Evolutionary conservation across 495 filamentous ascomycete species (phyloP).

Genomic region (Halenospora varia): DNA sequence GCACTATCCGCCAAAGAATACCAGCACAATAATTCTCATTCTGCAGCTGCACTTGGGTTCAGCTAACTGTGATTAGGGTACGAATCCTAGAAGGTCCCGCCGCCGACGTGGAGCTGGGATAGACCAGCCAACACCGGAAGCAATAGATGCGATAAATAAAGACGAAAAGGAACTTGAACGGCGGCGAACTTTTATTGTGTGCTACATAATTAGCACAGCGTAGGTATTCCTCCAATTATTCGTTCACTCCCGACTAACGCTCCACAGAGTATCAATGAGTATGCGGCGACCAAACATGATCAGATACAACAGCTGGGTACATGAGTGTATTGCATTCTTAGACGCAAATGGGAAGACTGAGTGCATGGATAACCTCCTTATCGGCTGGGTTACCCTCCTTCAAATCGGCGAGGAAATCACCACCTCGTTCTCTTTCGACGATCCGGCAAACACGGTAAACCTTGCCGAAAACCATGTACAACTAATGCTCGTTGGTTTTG

Average conservation of each 20-base stretch:
- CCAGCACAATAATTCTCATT: neutral
- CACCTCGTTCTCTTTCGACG: slow-evolving; percentile 46
- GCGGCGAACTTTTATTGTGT: slow-evolving; percentile 41
- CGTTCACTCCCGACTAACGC: neutral
- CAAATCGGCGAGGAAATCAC: slow-evolving; percentile 45
- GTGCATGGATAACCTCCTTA: slow-evolving; percentile 36
- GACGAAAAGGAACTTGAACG: slow-evolving; percentile 39
- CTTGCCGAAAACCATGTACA: slow-evolving; percentile 43
- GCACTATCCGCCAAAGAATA: neutral
- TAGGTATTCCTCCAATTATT: slow-evolving; percentile 21
- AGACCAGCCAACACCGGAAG: slow-evolving; percentile 23
- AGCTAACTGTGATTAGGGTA: slow-evolving; percentile 3
- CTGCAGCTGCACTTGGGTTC: neutral
- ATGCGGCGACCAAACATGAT: slow-evolving; percentile 47
- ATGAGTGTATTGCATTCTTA: slow-evolving; percentile 40
- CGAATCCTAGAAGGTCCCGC: slow-evolving; percentile 26
- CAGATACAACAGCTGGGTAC: slow-evolving; percentile 44
- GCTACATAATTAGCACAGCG: slow-evolving; percentile 44
- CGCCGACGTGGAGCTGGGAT: slow-evolving; percentile 30
- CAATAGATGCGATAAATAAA: slow-evolving; percentile 6
- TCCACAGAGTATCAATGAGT: slow-evolving; percentile 43
- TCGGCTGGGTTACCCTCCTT: slow-evolving; percentile 42
- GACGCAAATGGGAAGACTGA: slow-evolving; percentile 31
- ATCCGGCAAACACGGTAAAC: slow-evolving; percentile 37
- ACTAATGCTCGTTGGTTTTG: slow-evolving; percentile 44